phyloP scores from a whole-genome alignment of 2,329 filamentous ascomycete species.

The Exophiala calicioides region DNA sequence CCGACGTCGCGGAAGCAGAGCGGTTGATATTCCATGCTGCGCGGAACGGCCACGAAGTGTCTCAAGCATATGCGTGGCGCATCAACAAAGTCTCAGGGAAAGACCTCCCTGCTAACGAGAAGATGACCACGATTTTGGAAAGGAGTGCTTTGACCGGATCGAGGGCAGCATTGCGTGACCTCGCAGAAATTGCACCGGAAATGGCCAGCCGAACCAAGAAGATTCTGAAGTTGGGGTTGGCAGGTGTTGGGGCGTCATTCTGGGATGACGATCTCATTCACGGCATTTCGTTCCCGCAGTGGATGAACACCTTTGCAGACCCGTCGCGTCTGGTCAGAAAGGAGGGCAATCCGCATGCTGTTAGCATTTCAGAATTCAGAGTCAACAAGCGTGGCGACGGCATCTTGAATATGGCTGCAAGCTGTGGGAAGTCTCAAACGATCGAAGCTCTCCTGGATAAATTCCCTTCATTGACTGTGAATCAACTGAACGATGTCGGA shows the following conservation, averaged over 20 bases:
- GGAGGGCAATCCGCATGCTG: background rate
- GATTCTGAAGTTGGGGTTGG: constrained; percentile 2
- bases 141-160: background rate
- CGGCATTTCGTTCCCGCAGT: background rate
- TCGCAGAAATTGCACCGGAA: background rate
- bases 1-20: background rate
- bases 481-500: constrained; percentile 2
- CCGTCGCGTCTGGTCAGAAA: background rate
- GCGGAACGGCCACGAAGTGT: constrained; percentile 1
- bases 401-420: constrained; percentile 2
- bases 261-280: constrained; percentile 2
- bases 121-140: background rate
- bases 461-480: background rate
- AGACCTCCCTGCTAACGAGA: background rate
- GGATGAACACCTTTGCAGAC: constrained; percentile 4
- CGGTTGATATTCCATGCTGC: background rate
- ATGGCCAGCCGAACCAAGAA: background rate
- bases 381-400: constrained; percentile 6
- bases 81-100: background rate
- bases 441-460: constrained; percentile 3
- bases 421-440: constrained; percentile 1
- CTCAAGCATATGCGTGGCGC: constrained; percentile 2
- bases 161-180: constrained; percentile 3
- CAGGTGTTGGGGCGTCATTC: constrained; percentile 4
- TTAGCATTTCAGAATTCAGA: background rate